Evolutionary conservation across 345 rosid species (phyloP).

Genomic region (Clarkia xantiana): DNA sequence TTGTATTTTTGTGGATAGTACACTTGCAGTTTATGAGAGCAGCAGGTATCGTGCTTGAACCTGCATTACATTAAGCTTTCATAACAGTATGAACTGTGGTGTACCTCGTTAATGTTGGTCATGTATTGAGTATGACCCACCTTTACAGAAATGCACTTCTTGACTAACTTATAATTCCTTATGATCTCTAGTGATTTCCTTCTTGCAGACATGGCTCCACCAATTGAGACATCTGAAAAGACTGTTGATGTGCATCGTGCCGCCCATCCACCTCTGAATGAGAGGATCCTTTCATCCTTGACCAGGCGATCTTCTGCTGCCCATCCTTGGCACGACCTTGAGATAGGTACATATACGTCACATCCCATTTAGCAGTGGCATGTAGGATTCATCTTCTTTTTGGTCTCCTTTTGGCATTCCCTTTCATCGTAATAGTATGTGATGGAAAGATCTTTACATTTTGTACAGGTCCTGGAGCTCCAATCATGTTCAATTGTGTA

Average conservation of each 20-base stretch:
- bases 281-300: constrained; percentile 42
- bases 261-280: constrained; percentile 23
- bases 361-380: background rate
- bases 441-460: background rate
- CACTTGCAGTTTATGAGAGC: too few relatives aligned
- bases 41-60: too few relatives aligned
- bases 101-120: too few relatives aligned
- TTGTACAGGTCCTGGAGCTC: constrained; percentile 79
- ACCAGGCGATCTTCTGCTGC: constrained; percentile 39
- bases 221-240: constrained; percentile 8
- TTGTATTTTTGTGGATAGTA: too few relatives aligned
- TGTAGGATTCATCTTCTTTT: too few relatives aligned
- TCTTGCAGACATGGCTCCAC: constrained; percentile 14
- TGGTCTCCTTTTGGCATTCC: background rate
- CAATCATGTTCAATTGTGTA: constrained; percentile 67
- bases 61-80: too few relatives aligned
- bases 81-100: too few relatives aligned
- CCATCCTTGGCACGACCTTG: constrained; percentile 55
- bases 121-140: too few relatives aligned
- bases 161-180: background rate
- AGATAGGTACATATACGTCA: constrained; percentile 21
- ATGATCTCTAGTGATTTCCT: background rate
- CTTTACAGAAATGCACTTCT: too few relatives aligned
- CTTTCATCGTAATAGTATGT: background rate
- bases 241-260: constrained; percentile 6